Percentiles rank a stretch among this genome's conserved stretches.
phyloP scores from a whole-genome alignment of 192 early-diverging fungal genomes.

The Backusella sp. region DNA sequence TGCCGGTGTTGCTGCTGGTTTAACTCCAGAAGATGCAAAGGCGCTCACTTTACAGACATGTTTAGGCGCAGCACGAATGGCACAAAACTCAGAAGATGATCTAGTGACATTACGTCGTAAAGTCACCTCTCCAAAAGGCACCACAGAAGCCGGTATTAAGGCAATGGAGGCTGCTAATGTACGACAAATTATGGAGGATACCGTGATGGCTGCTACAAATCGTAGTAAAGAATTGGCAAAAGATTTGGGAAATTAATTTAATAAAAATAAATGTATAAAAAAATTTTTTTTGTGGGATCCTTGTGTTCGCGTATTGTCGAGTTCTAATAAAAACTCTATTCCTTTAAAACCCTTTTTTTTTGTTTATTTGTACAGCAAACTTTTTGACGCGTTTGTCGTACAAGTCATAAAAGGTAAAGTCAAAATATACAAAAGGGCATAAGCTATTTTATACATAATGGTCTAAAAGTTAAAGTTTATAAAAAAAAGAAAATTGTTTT shows the following conservation, averaged over 20 bases:
- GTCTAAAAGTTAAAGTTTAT: no score
- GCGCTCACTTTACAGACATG: constrained; percentile 89
- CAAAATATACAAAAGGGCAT: not conserved
- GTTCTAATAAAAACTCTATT: not conserved
- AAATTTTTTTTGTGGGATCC: no score
- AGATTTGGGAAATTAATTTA: constrained; percentile 44
- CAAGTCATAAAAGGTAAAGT: not conserved
- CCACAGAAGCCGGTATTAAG: constrained; percentile 88
- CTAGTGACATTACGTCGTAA: constrained; percentile 74
- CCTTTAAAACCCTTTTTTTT: not conserved
- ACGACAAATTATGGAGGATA: constrained; percentile 51
- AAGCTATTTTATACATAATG: not conserved
- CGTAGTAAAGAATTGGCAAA: constrained; percentile 73
- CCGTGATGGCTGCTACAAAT: constrained; percentile 65
- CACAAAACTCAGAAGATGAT: constrained; percentile 64
- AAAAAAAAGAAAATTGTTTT: not conserved
- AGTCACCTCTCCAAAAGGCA: constrained; percentile 91
- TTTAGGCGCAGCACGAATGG: constrained; percentile 89
- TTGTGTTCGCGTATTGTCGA: no score
- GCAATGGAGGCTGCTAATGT: constrained; percentile 63
- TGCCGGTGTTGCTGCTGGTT: constrained; percentile 72
- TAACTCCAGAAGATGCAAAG: constrained; percentile 69
- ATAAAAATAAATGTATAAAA: not conserved
- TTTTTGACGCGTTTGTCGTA: not conserved
- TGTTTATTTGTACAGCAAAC: not conserved